Evolutionary conservation across 2,329 filamentous ascomycete species (phyloP), one percentile per base, ranked within the genome.

Genomic region (Fusarium solani-melongenae): DNA sequence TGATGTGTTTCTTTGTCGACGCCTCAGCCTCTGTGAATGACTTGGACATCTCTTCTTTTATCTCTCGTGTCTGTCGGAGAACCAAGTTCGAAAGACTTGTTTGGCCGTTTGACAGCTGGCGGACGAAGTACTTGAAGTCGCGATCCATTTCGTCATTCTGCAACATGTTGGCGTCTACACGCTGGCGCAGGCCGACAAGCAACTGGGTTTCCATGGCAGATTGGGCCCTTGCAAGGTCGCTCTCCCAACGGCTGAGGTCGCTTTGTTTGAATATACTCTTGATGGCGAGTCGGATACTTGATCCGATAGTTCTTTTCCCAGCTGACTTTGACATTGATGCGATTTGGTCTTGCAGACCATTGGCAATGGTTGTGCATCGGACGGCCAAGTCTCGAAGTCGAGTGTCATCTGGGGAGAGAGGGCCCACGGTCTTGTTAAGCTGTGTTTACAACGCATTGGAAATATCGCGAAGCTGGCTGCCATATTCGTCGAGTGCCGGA

Each of bases 31-130:
- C 36, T 10, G 1, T 38, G 17, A 38, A 3, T 5, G 8, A 4
- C 17, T 38, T 38, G 4, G 15, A 41, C 5, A 41, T 41, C 3
- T 22, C 39, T 0, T 41, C 39, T 7, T 14, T 41, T 7, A 41
- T 5, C 5, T 41, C 39, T 0, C 3, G 6, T 0, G n/a, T 22
- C 11, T 41, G 20, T 14, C 1, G 6, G 39, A 41, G n/a, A 41
- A 41, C 2, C 20, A 41, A 22, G 6, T 8, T 14, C 3, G 39
- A 41, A 5, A 41, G 2, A 8, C 2, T 41, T 41, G 39, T 41
- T 41, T 22, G 20, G 11, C 20, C 6, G 6, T 41, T 4, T 41
- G 20, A 4, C 6, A 41, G 11, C 11, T 41, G 39, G 6, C 39
- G n/a, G 39, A 41, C 12, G 0, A 41, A 41, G 20, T 14, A 14